Base-by-base conservation (phyloP, 306 rosid species). In the Ceratonia siliqua region DNA sequence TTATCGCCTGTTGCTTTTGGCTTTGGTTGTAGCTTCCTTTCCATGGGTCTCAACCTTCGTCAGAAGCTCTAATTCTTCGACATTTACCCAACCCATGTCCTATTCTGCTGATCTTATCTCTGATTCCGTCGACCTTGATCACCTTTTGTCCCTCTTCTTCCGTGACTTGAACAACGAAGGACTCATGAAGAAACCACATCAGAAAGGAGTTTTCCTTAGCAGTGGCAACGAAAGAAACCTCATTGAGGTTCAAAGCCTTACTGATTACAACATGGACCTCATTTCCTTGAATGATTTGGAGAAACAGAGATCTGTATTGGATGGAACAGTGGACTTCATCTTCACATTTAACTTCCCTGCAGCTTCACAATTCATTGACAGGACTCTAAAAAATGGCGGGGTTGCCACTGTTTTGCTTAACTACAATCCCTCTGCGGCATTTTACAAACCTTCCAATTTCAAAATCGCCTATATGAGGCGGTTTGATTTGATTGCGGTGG, bases 111-210 rank as follows among this genome's bases (percentile, higher is more conserved):
- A 48, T 27, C 20, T 22, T 30, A 54, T 3, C 58, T 22, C 18
- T 21, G 62, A 18, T 11, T 5, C 70, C 18, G 24, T 43, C 41
- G 55, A 72, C 41, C 50, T 57, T 8, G 14, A 77, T 11, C 71
- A 63, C 3, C 28, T 77, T 12, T 24, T 87, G 24, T 68, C 88
- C 0, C 3, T 72, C 13, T n/a, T 89, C 45, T 74, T 89, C 62
- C 85, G 17, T 3, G 89, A 87, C 73, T 69, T 89, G 53, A 73
- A 69, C 7, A 84, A 85, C 4, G 93, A 90, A 77, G 89, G 92
- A 2, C 72, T 90, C 33, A 3, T 79, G 18, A 81, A 72, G 30
- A 79, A 69, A 41, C 28, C 36, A 0, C 64, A 41, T 30, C 53
- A 42, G 1, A 87, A 76, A 32, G 72, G 83, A 1, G 28, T 85